These are phyloP conservation scores for Backusella tuberculispora DNA, from an alignment of 192 early-diverging fungal species.

Conservation along the genomic window DNA sequence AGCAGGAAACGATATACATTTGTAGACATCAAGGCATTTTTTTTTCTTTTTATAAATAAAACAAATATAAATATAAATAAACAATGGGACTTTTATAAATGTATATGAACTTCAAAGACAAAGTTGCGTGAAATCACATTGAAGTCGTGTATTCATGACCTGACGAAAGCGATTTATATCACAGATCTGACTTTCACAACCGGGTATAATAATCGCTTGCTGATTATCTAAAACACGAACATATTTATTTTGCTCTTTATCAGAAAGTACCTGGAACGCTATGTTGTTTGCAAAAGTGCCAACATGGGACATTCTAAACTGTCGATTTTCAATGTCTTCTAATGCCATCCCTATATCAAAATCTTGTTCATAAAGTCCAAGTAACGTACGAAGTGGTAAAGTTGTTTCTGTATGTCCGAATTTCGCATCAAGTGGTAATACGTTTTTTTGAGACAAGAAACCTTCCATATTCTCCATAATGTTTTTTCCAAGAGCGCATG, in stretches of 20 bases:
- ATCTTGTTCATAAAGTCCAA: not conserved
- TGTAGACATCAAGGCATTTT: not conserved
- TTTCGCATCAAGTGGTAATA: not conserved
- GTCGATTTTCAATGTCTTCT: not conserved
- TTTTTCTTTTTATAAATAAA: not conserved
- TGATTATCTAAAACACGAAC: not conserved
- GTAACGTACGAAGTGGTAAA: not conserved
- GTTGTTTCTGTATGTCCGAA: not conserved
- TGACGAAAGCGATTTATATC: not conserved
- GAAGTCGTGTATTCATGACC: not conserved
- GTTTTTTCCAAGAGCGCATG: not conserved
- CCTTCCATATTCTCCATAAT: not conserved
- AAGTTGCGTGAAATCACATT: not conserved
- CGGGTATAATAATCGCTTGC: not conserved
- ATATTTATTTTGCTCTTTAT: not conserved
- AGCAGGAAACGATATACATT: not conserved
- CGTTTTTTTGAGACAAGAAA: not conserved
- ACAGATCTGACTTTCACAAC: not conserved
- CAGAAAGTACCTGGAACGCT: not conserved
- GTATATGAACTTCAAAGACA: not conserved
- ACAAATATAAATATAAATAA: too few species aligned
- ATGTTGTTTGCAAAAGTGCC: not conserved
- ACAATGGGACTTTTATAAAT: not conserved
- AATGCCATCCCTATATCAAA: constrained; percentile 8
- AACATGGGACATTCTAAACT: not conserved